phyloP scores from a whole-genome alignment of 176 grass and related monocot genomes.

The Neostapfia colusana region DNA sequence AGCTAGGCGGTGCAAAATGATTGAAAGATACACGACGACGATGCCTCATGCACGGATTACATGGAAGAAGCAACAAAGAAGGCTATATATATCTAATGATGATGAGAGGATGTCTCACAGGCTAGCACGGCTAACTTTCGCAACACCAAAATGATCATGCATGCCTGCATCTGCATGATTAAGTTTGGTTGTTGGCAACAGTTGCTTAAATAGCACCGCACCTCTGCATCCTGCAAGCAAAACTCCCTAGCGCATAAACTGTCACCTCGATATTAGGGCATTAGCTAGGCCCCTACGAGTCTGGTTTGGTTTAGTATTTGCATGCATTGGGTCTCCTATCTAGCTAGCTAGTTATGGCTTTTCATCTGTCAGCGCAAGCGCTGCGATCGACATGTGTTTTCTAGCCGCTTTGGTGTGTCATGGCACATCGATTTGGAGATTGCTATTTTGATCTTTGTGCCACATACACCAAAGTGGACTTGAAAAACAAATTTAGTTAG shows the following conservation, averaged over 20 bases:
- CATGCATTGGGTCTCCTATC: not conserved
- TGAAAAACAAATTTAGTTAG: slow-evolving; percentile 19
- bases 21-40: slow-evolving; percentile 27
- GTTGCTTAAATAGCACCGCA: slow-evolving; percentile 54
- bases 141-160: slow-evolving; percentile 30
- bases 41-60: not conserved
- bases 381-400: slow-evolving; percentile 34
- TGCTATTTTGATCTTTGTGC: slow-evolving; percentile 30
- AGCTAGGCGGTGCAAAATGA: slow-evolving; percentile 33
- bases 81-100: slow-evolving; percentile 17
- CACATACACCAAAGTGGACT: slow-evolving; percentile 45
- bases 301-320: not conserved
- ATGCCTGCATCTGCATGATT: slow-evolving; percentile 39
- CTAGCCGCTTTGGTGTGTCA: slow-evolving; percentile 42
- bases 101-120: slow-evolving; percentile 49
- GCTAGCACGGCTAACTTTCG: slow-evolving; percentile 45
- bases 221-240: not conserved
- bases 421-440: slow-evolving; percentile 35
- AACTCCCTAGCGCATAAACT: not conserved
- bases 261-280: not conserved
- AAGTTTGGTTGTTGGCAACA: slow-evolving; percentile 49
- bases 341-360: not conserved
- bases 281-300: not conserved
- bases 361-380: not conserved
- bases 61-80: slow-evolving; percentile 25